phyloP scores from a whole-genome alignment of 2,329 filamentous ascomycete genomes.

The Neofusicoccum sp. region DNA sequence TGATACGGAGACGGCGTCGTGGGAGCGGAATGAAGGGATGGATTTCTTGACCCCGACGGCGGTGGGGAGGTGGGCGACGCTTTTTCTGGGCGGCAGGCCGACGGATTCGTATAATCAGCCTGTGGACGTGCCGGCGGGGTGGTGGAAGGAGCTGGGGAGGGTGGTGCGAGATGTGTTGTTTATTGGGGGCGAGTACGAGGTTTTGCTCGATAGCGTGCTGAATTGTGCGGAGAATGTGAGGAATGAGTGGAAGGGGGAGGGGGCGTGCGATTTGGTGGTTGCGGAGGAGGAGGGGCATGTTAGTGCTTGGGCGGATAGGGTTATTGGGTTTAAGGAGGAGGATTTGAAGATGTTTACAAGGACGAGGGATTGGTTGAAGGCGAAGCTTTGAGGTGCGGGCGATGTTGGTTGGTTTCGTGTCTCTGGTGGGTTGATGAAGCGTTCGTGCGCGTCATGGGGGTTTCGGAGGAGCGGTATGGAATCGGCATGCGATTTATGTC shows the following conservation, averaged over 20 bases:
- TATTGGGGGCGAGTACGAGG: conserved; percentile 14
- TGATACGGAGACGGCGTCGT: not conserved
- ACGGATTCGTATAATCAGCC: conserved; percentile 17
- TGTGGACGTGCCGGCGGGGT: conserved; percentile 5
- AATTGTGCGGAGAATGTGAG: conserved; percentile 7
- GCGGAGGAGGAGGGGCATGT: not conserved
- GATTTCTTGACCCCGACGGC: not conserved
- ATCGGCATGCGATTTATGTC: not conserved
- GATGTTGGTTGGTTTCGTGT: not conserved
- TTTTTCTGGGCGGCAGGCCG: conserved; percentile 8
- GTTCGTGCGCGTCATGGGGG: not conserved
- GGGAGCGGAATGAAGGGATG: not conserved
- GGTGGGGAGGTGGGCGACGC: conserved; percentile 1
- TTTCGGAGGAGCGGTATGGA: not conserved
- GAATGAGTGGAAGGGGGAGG: conserved; percentile 9
- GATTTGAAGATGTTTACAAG: conserved; percentile 1
- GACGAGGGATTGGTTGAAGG: conserved; percentile 13
- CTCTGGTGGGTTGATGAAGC: not conserved
- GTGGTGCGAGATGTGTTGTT: conserved; percentile 3
- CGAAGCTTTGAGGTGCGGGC: not conserved
- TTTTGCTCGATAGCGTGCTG: conserved; percentile 1
- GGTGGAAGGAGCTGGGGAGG: conserved; percentile 2
- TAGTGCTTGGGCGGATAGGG: not conserved
- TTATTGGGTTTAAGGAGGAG: conserved; percentile 1
- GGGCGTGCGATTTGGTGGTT: not conserved